Percentiles rank a stretch among this genome's conserved stretches.
Evolutionary conservation across 352 stramenopile genomes (phyloP).

Genomic region (Phytophthora sansomeana): DNA sequence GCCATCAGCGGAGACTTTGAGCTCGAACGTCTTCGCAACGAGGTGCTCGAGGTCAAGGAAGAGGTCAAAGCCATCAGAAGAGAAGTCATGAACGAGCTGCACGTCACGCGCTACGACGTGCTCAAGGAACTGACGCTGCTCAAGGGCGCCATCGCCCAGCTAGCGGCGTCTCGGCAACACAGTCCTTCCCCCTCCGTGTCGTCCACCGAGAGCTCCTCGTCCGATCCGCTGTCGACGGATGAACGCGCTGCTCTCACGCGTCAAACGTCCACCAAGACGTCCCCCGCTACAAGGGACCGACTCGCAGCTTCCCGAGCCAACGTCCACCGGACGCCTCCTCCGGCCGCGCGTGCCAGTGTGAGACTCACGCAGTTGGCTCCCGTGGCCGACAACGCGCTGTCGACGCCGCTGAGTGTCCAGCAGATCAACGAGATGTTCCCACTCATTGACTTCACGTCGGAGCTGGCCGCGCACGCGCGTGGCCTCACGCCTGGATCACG

Average conservation of each 20-base stretch:
- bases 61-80: slow-evolving; percentile 74
- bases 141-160: slow-evolving; percentile 75
- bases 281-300: slow-evolving; percentile 54
- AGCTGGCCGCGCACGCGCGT: slow-evolving; percentile 53
- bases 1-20: slow-evolving; percentile 21
- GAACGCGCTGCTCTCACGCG: slow-evolving; percentile 57
- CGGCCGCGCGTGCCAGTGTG: slow-evolving; percentile 31
- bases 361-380: slow-evolving; percentile 71
- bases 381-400: slow-evolving; percentile 73
- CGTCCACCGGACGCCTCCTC: slow-evolving; percentile 20
- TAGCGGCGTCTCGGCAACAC: slow-evolving; percentile 41
- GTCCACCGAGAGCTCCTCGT: slow-evolving; percentile 36
- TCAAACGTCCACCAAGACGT: slow-evolving; percentile 57
- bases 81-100: slow-evolving; percentile 89
- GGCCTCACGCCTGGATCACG: slow-evolving; percentile 58
- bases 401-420: slow-evolving; percentile 63
- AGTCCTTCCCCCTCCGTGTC: slow-evolving; percentile 17
- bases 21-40: slow-evolving; percentile 51
- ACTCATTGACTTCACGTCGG: slow-evolving; percentile 67
- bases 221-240: slow-evolving; percentile 46
- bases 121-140: slow-evolving; percentile 87
- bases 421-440: slow-evolving; percentile 89
- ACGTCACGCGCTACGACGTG: slow-evolving; percentile 84
- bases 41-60: slow-evolving; percentile 69
- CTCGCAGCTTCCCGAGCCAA: slow-evolving; percentile 55